Percentiles rank a stretch among this genome's conserved stretches.
Conservation (phyloP, 176 grass and related monocot genomes). For the Raddia distichophylla region DNA sequence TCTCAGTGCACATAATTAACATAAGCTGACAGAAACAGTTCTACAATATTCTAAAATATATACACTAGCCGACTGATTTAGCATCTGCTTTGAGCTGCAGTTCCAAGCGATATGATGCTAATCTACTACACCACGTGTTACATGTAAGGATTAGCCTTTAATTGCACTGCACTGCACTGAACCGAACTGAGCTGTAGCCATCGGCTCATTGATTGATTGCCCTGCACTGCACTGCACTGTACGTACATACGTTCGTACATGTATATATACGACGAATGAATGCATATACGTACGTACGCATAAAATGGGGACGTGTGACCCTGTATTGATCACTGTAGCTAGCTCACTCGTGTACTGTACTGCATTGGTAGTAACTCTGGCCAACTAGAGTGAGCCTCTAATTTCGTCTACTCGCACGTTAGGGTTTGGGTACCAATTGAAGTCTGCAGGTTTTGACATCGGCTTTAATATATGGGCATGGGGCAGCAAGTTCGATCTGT, state of each 20-base stretch:
- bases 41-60: not conserved
- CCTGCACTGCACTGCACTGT: not conserved
- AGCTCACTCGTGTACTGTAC: not conserved
- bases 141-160: conserved; percentile 2
- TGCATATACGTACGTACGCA: not conserved
- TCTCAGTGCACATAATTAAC: too few relatives aligned
- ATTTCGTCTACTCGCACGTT: not conserved
- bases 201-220: not conserved
- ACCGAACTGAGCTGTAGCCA: not conserved
- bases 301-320: not conserved
- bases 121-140: not conserved
- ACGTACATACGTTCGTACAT: not conserved
- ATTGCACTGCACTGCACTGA: conserved; percentile 40
- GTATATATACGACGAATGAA: not conserved
- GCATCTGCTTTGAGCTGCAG: not conserved
- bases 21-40: conserved; percentile 1
- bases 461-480: not conserved
- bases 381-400: not conserved
- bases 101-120: not conserved
- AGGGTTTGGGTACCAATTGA: not conserved
- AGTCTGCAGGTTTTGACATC: not conserved
- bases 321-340: conserved; percentile 31
- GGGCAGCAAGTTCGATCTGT: not conserved
- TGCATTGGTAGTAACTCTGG: not conserved
- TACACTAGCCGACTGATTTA: not conserved